Evolutionary conservation across 495 filamentous ascomycete genomes (phyloP).

Genomic region (Amniculicola lignicola): DNA sequence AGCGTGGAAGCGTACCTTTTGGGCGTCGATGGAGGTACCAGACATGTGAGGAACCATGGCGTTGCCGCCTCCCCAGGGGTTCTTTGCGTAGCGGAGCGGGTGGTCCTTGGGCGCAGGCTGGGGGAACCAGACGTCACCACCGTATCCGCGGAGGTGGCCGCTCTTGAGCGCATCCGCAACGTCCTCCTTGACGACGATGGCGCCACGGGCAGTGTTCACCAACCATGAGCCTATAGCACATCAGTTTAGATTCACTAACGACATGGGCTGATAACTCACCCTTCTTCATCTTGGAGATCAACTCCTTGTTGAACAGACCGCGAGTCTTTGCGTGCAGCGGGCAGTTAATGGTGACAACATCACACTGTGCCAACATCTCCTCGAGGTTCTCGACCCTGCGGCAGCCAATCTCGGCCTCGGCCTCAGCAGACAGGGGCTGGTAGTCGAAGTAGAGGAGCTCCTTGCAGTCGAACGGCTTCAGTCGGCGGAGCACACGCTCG

Average conservation of each 20-base stretch:
- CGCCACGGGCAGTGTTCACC: constrained; percentile 96
- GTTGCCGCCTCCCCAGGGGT: constrained; percentile 94
- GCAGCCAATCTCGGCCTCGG: constrained; percentile 95
- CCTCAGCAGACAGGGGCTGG: constrained; percentile 82
- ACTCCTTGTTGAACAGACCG: constrained; percentile 98
- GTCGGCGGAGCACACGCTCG: constrained; percentile 91
- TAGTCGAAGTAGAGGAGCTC: constrained; percentile 99
- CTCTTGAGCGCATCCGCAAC: constrained; percentile 89
- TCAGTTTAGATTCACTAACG: constrained; percentile 4
- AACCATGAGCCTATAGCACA: constrained; percentile 76
- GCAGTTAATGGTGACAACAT: constrained; percentile 99
- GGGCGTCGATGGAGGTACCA: constrained; percentile 93
- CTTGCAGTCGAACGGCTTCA: constrained; percentile 98
- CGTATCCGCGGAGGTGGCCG: constrained; percentile 94
- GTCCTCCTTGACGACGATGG: constrained; percentile 99
- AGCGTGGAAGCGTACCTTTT: constrained; percentile 51
- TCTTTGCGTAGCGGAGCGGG: constrained; percentile 85
- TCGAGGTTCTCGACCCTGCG: constrained; percentile 82
- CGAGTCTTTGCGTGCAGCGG: constrained; percentile 96
- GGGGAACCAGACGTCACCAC: constrained; percentile 90
- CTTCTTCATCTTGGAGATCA: constrained; percentile 99
- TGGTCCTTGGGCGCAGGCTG: constrained; percentile 96
- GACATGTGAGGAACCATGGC: constrained; percentile 99
- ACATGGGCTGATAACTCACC: constrained; percentile 48
- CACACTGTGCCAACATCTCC: constrained; percentile 93